Evolutionary conservation across 2,329 filamentous ascomycete species (phyloP), one percentile per base, ranked within the genome.

Genomic region (Colletotrichum liriopes): DNA sequence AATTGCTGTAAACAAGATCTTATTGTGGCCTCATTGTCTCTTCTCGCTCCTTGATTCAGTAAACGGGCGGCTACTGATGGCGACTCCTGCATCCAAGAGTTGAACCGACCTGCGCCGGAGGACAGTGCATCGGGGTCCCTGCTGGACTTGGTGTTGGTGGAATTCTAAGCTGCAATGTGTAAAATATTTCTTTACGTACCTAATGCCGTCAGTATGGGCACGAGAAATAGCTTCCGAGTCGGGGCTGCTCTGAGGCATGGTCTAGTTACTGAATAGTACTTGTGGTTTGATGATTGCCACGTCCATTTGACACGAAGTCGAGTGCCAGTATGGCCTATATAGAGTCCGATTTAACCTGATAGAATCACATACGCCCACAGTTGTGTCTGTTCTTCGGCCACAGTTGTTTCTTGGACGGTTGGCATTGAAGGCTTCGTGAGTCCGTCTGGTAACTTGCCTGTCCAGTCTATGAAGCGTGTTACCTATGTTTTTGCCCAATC

Each of bases 1-100:
- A 52, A 52, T 7, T 26, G 8, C 23, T 52, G 49, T n/a, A 52
- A 52, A 29, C 29, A 52, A 26, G 49, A 12, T 9, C 6, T 29
- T 16, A 52, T 29, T 14, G 6, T 9, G 8, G 23, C 16, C 23
- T 52, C 23, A 23, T 9, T 52, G 3, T n/a, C 20, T 2, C 7
- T 29, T 26, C 9, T 12, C 23, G 14, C 14, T 1, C 23, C 49
- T 18, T 29, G n/a, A 7, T 52, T 3, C 14, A 52, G 49, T n/a
- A 52, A n/a, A n/a, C 49, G 49, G 26, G 49, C 49, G n/a, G n/a
- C 23, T 26, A 52, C 9, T 29, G 49, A 52, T 52, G 49, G 49
- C 26, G 23, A n/a, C 6, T 52, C 49, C 26, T 52, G n/a, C n/a
- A 52, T 16, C 23, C 49, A 52, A 5, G 23, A 26, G 7, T 52